Percentiles rank a stretch among this genome's conserved stretches.
Conservation (phyloP, 805 yeast species). For the Candida namnaoensis region DNA sequence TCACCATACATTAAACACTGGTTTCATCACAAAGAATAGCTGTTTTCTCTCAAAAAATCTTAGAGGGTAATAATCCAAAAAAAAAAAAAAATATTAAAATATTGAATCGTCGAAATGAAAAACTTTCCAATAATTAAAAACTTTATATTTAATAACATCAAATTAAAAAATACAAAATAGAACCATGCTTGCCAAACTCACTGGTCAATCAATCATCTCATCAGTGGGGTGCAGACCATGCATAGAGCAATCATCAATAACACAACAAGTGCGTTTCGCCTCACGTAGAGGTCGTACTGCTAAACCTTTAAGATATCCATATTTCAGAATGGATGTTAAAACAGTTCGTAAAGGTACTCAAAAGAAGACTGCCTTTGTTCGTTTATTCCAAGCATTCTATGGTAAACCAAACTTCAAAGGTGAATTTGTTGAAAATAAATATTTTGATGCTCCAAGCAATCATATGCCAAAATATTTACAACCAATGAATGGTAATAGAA, state of each 20-base stretch:
- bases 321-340: conserved; percentile 36
- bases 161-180: no score
- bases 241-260: neutral
- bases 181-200: neutral
- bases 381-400: conserved; percentile 62
- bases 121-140: no score
- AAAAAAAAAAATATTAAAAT: no score
- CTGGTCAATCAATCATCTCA: neutral
- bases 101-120: no score
- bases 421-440: conserved; percentile 69
- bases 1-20: no score
- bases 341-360: conserved; percentile 27
- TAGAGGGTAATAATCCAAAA: no score
- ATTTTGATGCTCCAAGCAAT: conserved; percentile 56
- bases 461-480: conserved; percentile 68
- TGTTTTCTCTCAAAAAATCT: no score
- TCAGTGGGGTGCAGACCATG: neutral
- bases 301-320: conserved; percentile 37
- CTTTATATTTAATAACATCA: no score
- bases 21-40: no score
- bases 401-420: conserved; percentile 85
- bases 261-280: conserved; percentile 33
- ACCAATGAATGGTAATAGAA: conserved; percentile 36
- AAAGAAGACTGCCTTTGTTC: conserved; percentile 46
- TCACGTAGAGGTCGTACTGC: conserved; percentile 30